phyloP scores from a whole-genome alignment of 805 yeast species.

The Tetrapisispora phaffii region DNA sequence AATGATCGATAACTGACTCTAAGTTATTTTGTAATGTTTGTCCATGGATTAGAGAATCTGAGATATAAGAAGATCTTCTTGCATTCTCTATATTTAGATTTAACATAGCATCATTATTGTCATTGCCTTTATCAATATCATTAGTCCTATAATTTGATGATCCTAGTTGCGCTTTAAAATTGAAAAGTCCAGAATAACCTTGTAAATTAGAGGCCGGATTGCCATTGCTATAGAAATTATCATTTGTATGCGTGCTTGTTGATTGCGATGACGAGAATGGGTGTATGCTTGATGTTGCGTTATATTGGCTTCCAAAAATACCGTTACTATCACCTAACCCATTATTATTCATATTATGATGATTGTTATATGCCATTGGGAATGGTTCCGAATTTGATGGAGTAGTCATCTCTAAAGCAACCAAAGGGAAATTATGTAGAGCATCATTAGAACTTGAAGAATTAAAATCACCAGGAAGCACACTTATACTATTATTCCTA shows the following conservation, averaged over 20 bases:
- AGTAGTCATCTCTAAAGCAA: constrained; percentile 15
- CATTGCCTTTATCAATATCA: neutral
- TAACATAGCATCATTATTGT: neutral
- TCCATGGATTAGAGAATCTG: constrained; percentile 44
- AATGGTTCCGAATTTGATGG: constrained; percentile 20
- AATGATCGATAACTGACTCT: neutral
- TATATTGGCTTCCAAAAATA: neutral
- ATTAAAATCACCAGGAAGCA: neutral
- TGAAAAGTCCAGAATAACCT: neutral
- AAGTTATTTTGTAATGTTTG: constrained; percentile 5
- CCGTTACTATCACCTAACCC: neutral
- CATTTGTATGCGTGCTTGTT: neutral
- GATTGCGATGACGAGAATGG: neutral
- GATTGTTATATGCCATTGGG: neutral
- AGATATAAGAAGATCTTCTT: constrained; percentile 67
- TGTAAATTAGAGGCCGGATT: neutral
- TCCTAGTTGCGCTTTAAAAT: neutral
- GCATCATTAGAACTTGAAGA: neutral
- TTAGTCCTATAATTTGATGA: neutral
- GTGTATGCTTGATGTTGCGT: neutral
- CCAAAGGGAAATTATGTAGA: constrained; percentile 2
- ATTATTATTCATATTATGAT: neutral
- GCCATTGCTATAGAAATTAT: neutral
- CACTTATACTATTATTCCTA: constrained; percentile 2
- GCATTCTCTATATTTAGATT: constrained; percentile 30